Evolutionary conservation across 2,329 filamentous ascomycete species (phyloP), one percentile per base, ranked within the genome.

Genomic region (Teratosphaeria nubilosa): DNA sequence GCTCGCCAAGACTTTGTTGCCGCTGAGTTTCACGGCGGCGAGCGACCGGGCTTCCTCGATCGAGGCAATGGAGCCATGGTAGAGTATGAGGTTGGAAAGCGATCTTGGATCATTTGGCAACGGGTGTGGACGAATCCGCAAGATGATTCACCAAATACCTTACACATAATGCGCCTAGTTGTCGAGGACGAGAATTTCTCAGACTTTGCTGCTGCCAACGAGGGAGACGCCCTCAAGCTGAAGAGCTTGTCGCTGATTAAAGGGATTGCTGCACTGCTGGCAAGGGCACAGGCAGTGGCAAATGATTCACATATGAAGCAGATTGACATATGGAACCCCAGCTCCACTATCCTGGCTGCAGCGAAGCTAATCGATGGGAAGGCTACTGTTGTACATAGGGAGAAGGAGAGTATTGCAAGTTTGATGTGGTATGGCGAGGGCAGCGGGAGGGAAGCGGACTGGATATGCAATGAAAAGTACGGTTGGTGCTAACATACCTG

Each of bases 291-390:
- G 66, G 74, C 74, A 9, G 84, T 95, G 72, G 91, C 91, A 1
- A 74, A 77, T 2, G 77, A 82, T 58, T 95, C 89, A 87, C 76
- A 81, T 51, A 83, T 90, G 75, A 77, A 79, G 48, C 79, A 83
- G 52, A 82, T 96, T 3, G 82, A 91, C 70, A 77, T 92, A 55
- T 97, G 92, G 92, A 95, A 94, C 69, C 91, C 91, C 0, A 81
- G 80, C 3, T 75, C 81, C 70, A 70, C 68, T 62, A 70, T 73
- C 13, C 58, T 79, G 31, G 71, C 72, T 30, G 78, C 75, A 50
- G 76, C 73, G 11, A 66, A 69, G 63, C 64, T 63, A 16, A 65
- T 86, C 48, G 73, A 85, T 1, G 72, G 77, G 45, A 68, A 66
- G 27, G 73, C 75, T 1, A 78, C 77, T 9, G 64, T 90, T 16